Evolutionary conservation across 768 basidiomycete species (phyloP), one percentile per base, ranked within the genome.

Genomic region (Lentinula lateritia): DNA sequence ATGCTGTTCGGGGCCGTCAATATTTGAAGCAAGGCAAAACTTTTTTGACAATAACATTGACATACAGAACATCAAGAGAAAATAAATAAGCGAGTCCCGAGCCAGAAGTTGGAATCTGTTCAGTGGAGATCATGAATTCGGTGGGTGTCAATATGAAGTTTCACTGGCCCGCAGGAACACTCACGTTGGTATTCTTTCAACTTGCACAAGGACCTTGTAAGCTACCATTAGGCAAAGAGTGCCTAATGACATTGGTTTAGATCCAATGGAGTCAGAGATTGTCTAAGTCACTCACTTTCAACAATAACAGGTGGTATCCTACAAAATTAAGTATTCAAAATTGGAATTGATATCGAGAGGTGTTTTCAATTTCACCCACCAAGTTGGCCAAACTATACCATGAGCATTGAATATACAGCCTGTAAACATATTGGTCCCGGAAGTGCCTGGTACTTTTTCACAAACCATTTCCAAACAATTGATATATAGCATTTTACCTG

Each of bases 61-160:
- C 67, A 12, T 59, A 71, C 70, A 39, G 32, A 66, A 65, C 28
- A 71, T 66, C n/a, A 65, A 45, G 1, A 48, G 13, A 45, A 71
- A 71, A 46, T 69, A 71, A 15, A 66, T 46, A 15, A 69, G 53
- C 1, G 70, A 71, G 53, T 71, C 70, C 36, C 68, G 64, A 16
- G 68, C 67, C 9, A 69, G 63, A 39, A 69, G 16, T 28, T 52
- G 58, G 16, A 64, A 46, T 10, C 64, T 62, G 52, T 12, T 28
- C 28, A 28, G 3, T 28, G 28, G 28, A 28, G 3, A 28, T 28
- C 28, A 28, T 28, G 28, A 28, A 28, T 4, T 28, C 28, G 3
- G 28, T 28, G 28, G 28, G 28, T 28, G 28, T 28, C 28, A 28
- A 28, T 28, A 28, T 28, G 3, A 28, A 28, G 28, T 28, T 28